Base-by-base conservation (phyloP, 305 asterid genomes). In the Ilex paraguariensis region DNA sequence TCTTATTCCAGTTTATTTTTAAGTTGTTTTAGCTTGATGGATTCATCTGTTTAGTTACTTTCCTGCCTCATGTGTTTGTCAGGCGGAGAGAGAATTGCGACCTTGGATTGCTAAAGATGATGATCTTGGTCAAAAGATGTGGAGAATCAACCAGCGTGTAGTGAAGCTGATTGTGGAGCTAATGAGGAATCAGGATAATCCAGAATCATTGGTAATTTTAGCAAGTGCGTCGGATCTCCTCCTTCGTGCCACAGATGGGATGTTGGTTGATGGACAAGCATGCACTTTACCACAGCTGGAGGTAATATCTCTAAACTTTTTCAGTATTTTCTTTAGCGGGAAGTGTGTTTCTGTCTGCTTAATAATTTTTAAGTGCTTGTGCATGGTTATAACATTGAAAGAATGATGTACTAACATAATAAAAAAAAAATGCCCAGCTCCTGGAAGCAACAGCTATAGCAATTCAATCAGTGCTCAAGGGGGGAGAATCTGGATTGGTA, bases 191-290 rank as follows among this genome's bases (percentile, higher is more conserved):
- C 95, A 94, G 15, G 96, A 90, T 53, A 79, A 81, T 50, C 91
- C 87, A 28, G 99, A 94, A 79, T 84, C 97, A 7, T 78, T 94
- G 72, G 88, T 90, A 49, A 84, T 94, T 71, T 75, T 94, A 51
- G 79, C 97, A n/a, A 83, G 96, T 12, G 97, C 99, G n/a, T 87
- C 97, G 11, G 95, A 93, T 70, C 95, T 90, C 62, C 95, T 93
- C 67, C 85, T 87, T 36, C 96, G 96, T 62, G 99, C 97, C 64
- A 93, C 99, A 10, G 99, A 90, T 45, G 99, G 99, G 49, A 82
- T 93, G 95, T 96, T 93, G 49, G 92, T 93, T n/a, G 99, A 90
- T 70, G 99, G 96, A 63, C 97, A 86, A 85, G 96, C 97, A 64
- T 93, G 97, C 84, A 93, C 97, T 74, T 77, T 88, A 66, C 95